Percentiles rank a stretch among this genome's conserved stretches.
Conservation (phyloP, 768 basidiomycete genomes). For the Sistotremastrum niveocremeum region DNA sequence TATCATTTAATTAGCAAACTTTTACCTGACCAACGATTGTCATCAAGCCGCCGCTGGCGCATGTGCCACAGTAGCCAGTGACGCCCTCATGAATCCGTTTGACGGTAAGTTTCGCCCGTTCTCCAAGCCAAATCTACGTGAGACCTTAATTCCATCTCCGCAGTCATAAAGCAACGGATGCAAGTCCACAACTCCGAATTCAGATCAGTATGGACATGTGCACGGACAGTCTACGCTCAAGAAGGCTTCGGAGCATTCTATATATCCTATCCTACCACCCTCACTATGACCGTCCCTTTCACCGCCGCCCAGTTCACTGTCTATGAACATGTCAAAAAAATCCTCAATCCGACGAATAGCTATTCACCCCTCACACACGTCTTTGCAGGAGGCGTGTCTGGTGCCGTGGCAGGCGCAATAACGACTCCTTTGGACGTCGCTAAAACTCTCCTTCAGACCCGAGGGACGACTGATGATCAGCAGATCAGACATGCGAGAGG, state of each 20-base stretch:
- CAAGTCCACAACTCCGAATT: conserved; percentile 91
- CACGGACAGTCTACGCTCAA: conserved; percentile 64
- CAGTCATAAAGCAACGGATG: conserved; percentile 99
- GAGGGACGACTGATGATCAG: conserved; percentile 74
- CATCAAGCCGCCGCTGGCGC: conserved; percentile 79
- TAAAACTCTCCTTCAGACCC: conserved; percentile 92
- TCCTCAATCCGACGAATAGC: conserved; percentile 71
- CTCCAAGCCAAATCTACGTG: neutral
- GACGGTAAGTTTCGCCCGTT: conserved; percentile 53
- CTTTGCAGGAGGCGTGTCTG: conserved; percentile 81
- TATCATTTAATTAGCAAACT: too few relatives aligned
- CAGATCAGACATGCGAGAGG: conserved; percentile 77
- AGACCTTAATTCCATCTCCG: conserved; percentile 10
- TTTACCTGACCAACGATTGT: conserved; percentile 1
- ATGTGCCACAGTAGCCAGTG: conserved; percentile 84
- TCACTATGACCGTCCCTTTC: conserved; percentile 94
- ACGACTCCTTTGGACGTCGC: conserved; percentile 96
- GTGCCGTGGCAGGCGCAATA: conserved; percentile 87
- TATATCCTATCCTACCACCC: conserved; percentile 95
- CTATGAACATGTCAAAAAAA: conserved; percentile 82
- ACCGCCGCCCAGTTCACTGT: conserved; percentile 96
- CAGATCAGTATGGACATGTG: conserved; percentile 76
- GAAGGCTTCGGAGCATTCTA: conserved; percentile 93
- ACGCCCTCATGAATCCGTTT: conserved; percentile 99
- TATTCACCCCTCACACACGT: conserved; percentile 95